Conservation (phyloP, 352 stramenopile species). For the Thalassiosira sp. region DNA sequence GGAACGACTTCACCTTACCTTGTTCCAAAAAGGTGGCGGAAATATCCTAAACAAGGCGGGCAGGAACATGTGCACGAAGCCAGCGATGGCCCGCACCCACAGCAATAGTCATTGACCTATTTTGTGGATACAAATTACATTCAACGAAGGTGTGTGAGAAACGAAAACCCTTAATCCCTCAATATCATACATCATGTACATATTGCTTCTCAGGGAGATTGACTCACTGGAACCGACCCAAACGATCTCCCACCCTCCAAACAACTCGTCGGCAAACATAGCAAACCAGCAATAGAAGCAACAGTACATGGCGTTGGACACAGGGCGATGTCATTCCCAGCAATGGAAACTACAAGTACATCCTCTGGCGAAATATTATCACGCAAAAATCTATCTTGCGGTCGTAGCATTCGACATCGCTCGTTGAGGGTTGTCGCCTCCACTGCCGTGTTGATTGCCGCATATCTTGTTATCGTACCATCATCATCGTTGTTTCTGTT, state of each 20-base stretch:
- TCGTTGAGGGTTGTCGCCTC: constrained; percentile 80
- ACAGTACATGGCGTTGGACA: constrained; percentile 71
- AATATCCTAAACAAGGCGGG: constrained; percentile 76
- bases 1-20: constrained; percentile 21
- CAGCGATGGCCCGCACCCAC: constrained; percentile 71
- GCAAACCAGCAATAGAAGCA: constrained; percentile 53
- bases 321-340: constrained; percentile 81
- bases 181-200: no score
- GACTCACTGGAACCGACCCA: constrained; percentile 37
- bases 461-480: constrained; percentile 19
- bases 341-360: constrained; percentile 75
- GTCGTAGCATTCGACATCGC: constrained; percentile 44
- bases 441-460: constrained; percentile 78
- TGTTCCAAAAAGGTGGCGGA: constrained; percentile 76
- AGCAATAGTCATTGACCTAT: constrained; percentile 75
- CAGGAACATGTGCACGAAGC: constrained; percentile 54
- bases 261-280: constrained; percentile 54
- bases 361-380: constrained; percentile 76
- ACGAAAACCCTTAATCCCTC: neutral
- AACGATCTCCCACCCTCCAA: constrained; percentile 48
- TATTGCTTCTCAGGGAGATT: neutral
- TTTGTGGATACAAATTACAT: neutral
- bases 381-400: constrained; percentile 76
- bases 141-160: constrained; percentile 7
- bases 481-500: neutral